These are phyloP conservation scores for Cenchrus fungigraminus DNA, from an alignment of 176 grass and related monocot genomes.

Conservation along the genomic window DNA sequence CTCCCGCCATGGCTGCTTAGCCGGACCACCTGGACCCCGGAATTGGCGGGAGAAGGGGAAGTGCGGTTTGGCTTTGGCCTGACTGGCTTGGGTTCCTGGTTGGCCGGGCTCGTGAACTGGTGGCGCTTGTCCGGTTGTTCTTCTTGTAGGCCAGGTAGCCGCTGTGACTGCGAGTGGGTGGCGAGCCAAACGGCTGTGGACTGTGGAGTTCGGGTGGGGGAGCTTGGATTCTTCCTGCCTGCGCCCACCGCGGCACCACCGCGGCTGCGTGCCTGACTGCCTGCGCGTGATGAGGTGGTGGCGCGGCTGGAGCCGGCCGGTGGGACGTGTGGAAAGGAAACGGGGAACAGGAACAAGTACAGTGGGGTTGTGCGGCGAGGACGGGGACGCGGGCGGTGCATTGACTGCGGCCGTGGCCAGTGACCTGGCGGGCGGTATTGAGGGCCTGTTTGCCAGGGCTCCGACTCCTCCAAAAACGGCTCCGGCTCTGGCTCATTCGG, in stretches of 20 bases:
- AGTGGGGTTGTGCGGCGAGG: background rate
- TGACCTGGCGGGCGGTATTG: background rate
- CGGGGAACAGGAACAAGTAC: background rate
- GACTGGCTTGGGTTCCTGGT: background rate
- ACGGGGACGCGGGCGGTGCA: background rate
- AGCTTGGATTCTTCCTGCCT: background rate
- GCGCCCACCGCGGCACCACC: background rate
- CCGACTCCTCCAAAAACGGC: no score
- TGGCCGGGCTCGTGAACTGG: slow-evolving; percentile 13
- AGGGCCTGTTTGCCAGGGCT: background rate
- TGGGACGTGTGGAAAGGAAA: slow-evolving; percentile 1
- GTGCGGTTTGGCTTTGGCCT: background rate
- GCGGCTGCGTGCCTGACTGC: background rate
- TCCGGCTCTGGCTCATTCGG: no score
- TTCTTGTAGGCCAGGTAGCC: background rate
- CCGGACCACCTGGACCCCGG: background rate
- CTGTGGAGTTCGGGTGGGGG: background rate
- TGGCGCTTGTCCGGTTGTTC: slow-evolving; percentile 18
- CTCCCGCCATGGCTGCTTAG: background rate
- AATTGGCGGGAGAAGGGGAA: background rate
- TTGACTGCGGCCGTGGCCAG: slow-evolving; percentile 18
- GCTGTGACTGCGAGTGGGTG: background rate
- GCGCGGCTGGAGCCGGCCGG: background rate
- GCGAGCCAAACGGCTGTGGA: background rate
- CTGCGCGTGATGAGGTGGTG: background rate